phyloP scores from a whole-genome alignment of 257 asterid genomes.

The Scutellaria galericulata region DNA sequence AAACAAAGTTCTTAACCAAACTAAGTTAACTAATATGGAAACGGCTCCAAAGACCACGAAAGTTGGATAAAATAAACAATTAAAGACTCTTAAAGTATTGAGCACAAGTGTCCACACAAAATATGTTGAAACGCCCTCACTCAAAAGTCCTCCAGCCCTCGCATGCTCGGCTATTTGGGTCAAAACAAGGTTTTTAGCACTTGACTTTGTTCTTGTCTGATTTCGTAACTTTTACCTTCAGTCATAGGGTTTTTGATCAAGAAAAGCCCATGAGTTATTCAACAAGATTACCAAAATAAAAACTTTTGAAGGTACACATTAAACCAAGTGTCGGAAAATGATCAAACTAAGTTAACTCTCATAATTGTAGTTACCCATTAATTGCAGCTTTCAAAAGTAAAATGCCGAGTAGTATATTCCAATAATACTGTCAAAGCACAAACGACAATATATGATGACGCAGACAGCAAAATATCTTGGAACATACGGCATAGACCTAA shows the following conservation, averaged over 20 bases:
- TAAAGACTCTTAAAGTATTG: background rate
- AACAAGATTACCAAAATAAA: constrained; percentile 14
- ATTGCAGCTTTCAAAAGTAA: background rate
- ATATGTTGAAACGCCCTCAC: background rate
- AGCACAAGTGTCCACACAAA: background rate
- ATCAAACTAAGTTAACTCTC: background rate
- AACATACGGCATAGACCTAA: background rate
- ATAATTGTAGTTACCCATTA: background rate
- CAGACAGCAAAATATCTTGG: background rate
- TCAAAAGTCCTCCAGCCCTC: background rate
- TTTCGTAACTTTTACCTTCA: constrained; percentile 4
- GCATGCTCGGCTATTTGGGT: background rate
- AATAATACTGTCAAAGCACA: background rate
- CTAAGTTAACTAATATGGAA: constrained; percentile 14
- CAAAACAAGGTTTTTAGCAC: background rate
- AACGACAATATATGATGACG: background rate
- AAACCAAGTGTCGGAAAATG: constrained; percentile 3
- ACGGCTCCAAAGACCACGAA: background rate
- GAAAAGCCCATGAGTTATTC: constrained; percentile 4
- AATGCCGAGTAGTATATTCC: background rate
- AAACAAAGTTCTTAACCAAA: background rate
- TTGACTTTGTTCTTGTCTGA: background rate
- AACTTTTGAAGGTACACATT: background rate
- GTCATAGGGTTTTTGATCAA: background rate
- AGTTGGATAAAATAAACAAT: background rate